These are phyloP conservation scores for Phlebiopsis flavidoalba DNA, from an alignment of 768 basidiomycete genomes.

Conservation along the genomic window DNA sequence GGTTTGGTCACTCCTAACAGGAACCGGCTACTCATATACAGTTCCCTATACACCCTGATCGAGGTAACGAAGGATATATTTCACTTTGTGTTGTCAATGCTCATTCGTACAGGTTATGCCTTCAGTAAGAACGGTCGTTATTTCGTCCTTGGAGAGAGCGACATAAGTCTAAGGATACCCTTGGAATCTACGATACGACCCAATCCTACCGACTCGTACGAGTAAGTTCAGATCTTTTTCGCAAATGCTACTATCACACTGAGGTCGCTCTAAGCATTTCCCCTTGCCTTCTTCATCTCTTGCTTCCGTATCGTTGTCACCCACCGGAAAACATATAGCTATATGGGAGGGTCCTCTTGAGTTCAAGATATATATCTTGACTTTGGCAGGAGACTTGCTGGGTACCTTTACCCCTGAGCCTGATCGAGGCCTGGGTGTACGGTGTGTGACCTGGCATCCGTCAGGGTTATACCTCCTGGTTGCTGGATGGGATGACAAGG, in stretches of 20 bases:
- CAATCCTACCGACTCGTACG: conserved; percentile 69
- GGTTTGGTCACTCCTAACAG: conserved; percentile 77
- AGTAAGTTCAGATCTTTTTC: conserved; percentile 34
- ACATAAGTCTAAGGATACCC: conserved; percentile 83
- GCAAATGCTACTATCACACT: background rate
- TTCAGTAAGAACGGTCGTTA: conserved; percentile 81
- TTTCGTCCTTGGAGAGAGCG: conserved; percentile 80
- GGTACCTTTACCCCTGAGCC: conserved; percentile 65
- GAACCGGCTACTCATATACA: conserved; percentile 79
- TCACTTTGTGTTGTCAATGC: background rate
- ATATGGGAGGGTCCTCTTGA: conserved; percentile 86
- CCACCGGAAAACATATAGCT: conserved; percentile 69
- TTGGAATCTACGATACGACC: conserved; percentile 77
- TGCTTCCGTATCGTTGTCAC: conserved; percentile 69
- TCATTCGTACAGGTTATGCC: conserved; percentile 50
- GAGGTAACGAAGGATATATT: conserved; percentile 43
- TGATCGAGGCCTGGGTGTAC: conserved; percentile 83
- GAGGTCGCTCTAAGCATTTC: conserved; percentile 60
- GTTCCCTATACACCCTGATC: conserved; percentile 76
- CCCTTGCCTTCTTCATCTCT: conserved; percentile 70
- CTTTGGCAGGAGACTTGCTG: conserved; percentile 57
- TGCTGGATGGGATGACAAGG: conserved; percentile 89
- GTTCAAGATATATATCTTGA: conserved; percentile 75
- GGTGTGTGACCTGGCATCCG: conserved; percentile 81
- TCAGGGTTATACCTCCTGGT: conserved; percentile 76